These are phyloP conservation scores for Paecilomyces niveus DNA, from an alignment of 2,329 filamentous ascomycete genomes.

Conservation along the genomic window DNA sequence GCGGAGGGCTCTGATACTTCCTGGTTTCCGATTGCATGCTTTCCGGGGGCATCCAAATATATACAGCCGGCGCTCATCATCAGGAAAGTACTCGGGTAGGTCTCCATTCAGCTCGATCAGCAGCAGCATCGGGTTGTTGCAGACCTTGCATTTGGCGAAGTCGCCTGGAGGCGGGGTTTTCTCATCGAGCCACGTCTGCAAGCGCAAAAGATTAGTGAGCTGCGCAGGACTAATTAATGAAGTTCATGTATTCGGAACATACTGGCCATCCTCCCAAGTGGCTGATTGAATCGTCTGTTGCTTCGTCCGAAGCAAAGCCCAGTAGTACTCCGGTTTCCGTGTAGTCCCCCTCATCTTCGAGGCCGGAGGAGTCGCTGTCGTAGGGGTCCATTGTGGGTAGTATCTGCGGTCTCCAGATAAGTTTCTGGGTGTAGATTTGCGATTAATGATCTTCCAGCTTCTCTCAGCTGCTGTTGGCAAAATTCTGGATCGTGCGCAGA, in stretches of 20 bases:
- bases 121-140: conserved; percentile 74
- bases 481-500: background rate
- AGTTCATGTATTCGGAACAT: conserved; percentile 32
- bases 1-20: conserved; percentile 70
- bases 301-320: conserved; percentile 77
- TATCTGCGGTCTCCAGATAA: background rate
- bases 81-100: conserved; percentile 75
- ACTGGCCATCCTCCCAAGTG: conserved; percentile 83
- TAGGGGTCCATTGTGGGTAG: conserved; percentile 59
- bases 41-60: conserved; percentile 75
- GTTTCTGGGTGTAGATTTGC: background rate
- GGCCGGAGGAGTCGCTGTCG: conserved; percentile 75
- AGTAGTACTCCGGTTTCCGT: conserved; percentile 73
- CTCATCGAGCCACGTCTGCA: conserved; percentile 76
- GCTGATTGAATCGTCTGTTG: conserved; percentile 74
- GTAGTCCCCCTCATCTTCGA: conserved; percentile 52
- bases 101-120: conserved; percentile 89
- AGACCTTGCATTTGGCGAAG: conserved; percentile 78
- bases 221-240: conserved; percentile 4
- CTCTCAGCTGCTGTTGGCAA: background rate
- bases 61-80: conserved; percentile 81
- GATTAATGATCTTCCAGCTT: background rate
- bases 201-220: conserved; percentile 8
- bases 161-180: conserved; percentile 63
- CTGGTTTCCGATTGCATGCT: conserved; percentile 72